Evolutionary conservation across 108 stramenopile species (phyloP).

Genomic region (Licmophora abbreviata): DNA sequence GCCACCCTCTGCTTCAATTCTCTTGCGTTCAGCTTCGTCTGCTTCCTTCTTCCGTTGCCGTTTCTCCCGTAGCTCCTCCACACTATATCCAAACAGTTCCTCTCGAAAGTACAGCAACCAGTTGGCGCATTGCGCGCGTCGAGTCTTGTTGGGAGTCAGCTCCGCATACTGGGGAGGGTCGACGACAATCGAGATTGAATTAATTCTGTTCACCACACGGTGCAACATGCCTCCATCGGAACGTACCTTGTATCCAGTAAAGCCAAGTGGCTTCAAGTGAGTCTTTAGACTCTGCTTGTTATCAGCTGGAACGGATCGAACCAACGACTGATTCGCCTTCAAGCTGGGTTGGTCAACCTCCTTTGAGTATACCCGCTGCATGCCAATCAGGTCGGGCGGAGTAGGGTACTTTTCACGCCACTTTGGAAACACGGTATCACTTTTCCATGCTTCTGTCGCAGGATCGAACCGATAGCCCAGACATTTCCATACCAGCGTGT

Average conservation of each 20-base stretch:
- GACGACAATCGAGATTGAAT: not conserved
- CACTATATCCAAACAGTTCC: conserved; percentile 77
- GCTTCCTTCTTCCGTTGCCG: conserved; percentile 48
- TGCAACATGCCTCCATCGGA: not conserved
- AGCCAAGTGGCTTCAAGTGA: conserved; percentile 74
- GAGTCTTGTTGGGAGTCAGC: conserved; percentile 94
- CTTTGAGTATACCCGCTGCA: conserved; percentile 78
- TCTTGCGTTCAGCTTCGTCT: conserved; percentile 25
- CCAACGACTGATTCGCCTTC: conserved; percentile 67
- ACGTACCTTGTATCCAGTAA: conserved; percentile 69
- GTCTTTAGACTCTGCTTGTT: conserved; percentile 78
- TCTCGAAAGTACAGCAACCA: conserved; percentile 87
- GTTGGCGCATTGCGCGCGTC: conserved; percentile 89
- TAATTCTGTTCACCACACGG: not conserved
- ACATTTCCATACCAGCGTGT: conserved; percentile 92
- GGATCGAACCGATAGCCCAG: conserved; percentile 81
- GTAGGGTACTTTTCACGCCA: conserved; percentile 83
- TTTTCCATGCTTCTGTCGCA: conserved; percentile 49
- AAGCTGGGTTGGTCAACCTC: conserved; percentile 76
- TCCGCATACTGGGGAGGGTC: conserved; percentile 38
- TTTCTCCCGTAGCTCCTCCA: conserved; percentile 72
- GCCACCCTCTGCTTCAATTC: conserved; percentile 17
- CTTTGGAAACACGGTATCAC: conserved; percentile 74
- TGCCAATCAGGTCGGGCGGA: conserved; percentile 92
- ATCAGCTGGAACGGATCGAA: conserved; percentile 64